Evolutionary conservation across 441 rosid species (phyloP), one percentile per base, ranked within the genome.

Genomic region (Dalechampia spathulata): DNA sequence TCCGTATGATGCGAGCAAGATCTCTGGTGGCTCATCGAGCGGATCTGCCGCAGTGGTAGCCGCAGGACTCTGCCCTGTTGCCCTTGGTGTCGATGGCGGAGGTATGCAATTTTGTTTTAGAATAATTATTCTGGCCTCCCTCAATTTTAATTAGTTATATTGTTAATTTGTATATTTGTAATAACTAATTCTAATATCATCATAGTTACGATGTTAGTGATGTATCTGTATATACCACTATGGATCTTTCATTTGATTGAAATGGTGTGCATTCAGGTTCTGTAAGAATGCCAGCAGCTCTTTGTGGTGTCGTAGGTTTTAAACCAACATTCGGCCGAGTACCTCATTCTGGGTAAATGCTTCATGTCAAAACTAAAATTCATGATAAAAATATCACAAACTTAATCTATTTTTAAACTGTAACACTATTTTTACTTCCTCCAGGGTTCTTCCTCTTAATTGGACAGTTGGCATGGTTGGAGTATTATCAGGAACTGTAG

Each of bases 381-480:
- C n/a, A n/a, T n/a, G n/a, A n/a, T n/a, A n/a, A n/a, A n/a, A n/a
- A n/a, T n/a, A n/a, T n/a, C n/a, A n/a, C n/a, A n/a, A 30, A 30
- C 8, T 30, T 30, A 30, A 30, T 30, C 4, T 3, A 3, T 30
- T 30, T 8, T 30, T 30, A 30, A 30, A 30, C 8, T 30, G 8
- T 8, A 3, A 30, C 34, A 30, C n/a, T 30, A 30, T 30, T 30
- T 30, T 30, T 30, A 30, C 25, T 14, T 41, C 20, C 63, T 73
- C 43, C 75, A 86, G 94, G 38, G 90, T 86, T 71, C 75, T 86
- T 68, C 90, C 94, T 26, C 72, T 83, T 17, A 83, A 79, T 63
- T 86, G 90, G 90, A 86, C 94, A 0, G 84, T 86, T 10, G 94
- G 94, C 38, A 83, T 78, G 87, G 84, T 83, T 34, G 94, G 90